These are phyloP conservation scores for Kingdonia uniflora DNA, from an alignment of 164 flowering plant species.

Conservation along the genomic window DNA sequence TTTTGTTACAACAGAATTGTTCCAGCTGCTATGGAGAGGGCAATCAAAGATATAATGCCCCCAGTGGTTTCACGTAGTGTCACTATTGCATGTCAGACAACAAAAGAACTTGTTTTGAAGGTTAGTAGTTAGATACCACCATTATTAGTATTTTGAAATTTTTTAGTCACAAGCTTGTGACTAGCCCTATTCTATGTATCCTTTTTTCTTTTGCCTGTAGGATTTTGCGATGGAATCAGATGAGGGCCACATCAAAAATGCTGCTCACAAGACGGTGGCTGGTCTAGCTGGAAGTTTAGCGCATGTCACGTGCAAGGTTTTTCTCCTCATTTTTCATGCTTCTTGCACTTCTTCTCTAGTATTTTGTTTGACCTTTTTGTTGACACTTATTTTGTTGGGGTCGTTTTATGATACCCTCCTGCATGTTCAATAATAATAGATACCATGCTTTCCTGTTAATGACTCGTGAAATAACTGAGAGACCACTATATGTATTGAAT, in stretches of 20 bases:
- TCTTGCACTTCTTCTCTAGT: not conserved
- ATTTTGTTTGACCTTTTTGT: not conserved
- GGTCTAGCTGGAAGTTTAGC: conserved; percentile 96
- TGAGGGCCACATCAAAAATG: conserved; percentile 78
- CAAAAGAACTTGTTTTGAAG: conserved; percentile 92
- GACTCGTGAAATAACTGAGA: too few species aligned
- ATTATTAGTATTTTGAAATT: not conserved
- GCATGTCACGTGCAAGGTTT: conserved; percentile 99
- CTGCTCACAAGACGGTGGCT: conserved; percentile 96
- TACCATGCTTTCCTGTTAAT: too few species aligned
- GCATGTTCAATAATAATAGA: too few species aligned
- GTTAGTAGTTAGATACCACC: conserved; percentile 16
- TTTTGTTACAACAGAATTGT: conserved; percentile 49
- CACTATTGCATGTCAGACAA: conserved; percentile 82
- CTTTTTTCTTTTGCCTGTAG: conserved; percentile 19
- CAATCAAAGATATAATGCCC: conserved; percentile 74
- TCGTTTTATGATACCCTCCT: too few species aligned
- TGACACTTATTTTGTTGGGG: not conserved
- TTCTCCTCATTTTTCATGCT: too few species aligned
- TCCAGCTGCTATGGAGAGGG: conserved; percentile 87
- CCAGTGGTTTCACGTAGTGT: conserved; percentile 89
- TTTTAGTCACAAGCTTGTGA: too few species aligned
- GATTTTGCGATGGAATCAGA: conserved; percentile 95
- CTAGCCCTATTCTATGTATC: not conserved
- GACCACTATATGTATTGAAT: too few species aligned